phyloP scores from a whole-genome alignment of 2,329 filamentous ascomycete genomes.

The Aspergillus niger region DNA sequence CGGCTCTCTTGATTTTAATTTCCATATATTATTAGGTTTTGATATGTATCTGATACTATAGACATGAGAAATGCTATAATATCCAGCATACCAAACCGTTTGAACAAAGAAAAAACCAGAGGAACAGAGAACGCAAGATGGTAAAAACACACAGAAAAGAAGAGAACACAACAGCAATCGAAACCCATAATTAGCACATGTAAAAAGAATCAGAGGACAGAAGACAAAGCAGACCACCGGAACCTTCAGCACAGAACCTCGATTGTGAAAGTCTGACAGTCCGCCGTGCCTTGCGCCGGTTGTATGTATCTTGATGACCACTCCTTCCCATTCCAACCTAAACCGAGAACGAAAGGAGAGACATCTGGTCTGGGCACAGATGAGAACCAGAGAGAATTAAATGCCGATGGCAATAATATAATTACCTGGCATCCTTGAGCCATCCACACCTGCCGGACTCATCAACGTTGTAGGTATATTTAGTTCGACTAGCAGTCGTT shows the following conservation, averaged over 20 bases:
- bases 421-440: neutral
- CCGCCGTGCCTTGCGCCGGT: too few species aligned
- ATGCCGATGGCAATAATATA: neutral
- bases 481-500: neutral
- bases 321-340: too few species aligned
- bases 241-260: too few species aligned
- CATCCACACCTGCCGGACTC: neutral
- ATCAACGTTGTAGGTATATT: constrained; percentile 1
- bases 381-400: neutral
- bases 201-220: too few species aligned
- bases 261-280: too few species aligned
- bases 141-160: neutral
- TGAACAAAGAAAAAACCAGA: constrained; percentile 1
- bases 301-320: too few species aligned
- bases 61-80: neutral
- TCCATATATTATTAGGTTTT: too few species aligned
- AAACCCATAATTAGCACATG: neutral
- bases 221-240: too few species aligned
- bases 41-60: neutral
- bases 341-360: too few species aligned
- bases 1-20: too few species aligned
- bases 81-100: neutral
- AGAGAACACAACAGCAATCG: neutral
- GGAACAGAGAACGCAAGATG: too few species aligned
- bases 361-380: neutral